Evolutionary conservation across 805 yeast genomes (phyloP), one percentile per base, ranked within the genome.

Genomic region (Priceomyces haplophilus): DNA sequence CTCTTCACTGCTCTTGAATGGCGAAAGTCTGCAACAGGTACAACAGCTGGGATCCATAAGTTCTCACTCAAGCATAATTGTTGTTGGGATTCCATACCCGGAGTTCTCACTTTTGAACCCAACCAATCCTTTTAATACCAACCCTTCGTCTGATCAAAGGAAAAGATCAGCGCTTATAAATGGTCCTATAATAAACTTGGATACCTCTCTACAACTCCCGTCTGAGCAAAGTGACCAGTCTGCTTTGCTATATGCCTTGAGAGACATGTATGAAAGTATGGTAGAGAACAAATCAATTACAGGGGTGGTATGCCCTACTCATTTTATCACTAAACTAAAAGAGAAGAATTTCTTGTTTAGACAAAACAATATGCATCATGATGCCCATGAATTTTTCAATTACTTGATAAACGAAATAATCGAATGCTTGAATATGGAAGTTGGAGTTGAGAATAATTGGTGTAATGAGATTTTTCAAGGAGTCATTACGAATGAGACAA

Each of bases 371-470:
- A 90, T 89, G 96, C 99, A 93, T 61, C 99, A 93, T 59, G 99
- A 93, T 69, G 97, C 98, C 4, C 99, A 93, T 64, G 99, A 93
- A 65, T 93, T 93, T 62, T 75, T 90, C 58, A 91, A 90, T 60
- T 90, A 86, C 56, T 61, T 90, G 51, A 69, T 93, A 41, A 93
- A 93, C 62, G 78, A 69, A 51, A 71, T 73, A 15, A 67, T 76
- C 11, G 89, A 86, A 48, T 73, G 85, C 13, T 68, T 85, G 38
- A 79, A 76, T 20, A 58, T 50, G 53, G 62, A 66, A 50, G 21
- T 50, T 34, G 64, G 63, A 4, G 35, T 48, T 8, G 54, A 55
- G 7, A 49, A 58, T 19, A 77, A 76, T 52, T 76, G 80, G 72
- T 72, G 91, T 42, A 83, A 80, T 37, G 77, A 79, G 23, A 67